Conservation (phyloP, 495 filamentous ascomycete species). For the Letharia lupina region DNA sequence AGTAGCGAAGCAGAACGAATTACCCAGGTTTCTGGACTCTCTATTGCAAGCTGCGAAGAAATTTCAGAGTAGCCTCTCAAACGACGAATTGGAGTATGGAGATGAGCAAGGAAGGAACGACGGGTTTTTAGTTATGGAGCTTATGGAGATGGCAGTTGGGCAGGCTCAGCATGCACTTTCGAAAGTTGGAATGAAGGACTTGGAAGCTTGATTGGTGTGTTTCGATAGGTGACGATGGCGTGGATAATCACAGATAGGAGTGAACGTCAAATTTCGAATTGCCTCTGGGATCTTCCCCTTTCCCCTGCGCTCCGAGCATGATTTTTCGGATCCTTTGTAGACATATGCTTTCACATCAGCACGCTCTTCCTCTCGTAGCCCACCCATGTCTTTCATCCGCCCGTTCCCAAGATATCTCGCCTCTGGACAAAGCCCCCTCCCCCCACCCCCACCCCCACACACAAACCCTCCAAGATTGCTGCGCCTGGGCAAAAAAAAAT, state of each 20-base stretch:
- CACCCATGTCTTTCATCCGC: too few relatives aligned
- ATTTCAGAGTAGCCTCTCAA: not conserved
- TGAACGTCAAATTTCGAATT: not conserved
- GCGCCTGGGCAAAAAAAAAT: not conserved
- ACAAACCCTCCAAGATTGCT: not conserved
- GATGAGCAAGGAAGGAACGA: not conserved
- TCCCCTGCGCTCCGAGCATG: not conserved
- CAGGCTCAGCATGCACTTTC: slow-evolving; percentile 1
- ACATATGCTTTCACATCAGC: too few relatives aligned
- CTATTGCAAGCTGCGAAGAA: not conserved
- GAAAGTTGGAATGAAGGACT: not conserved
- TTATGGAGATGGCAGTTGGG: not conserved
- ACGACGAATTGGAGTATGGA: not conserved
- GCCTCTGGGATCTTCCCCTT: not conserved
- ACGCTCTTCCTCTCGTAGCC: too few relatives aligned
- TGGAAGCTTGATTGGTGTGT: not conserved
- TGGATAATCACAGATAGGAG: not conserved
- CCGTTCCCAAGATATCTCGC: too few relatives aligned
- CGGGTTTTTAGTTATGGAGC: not conserved
- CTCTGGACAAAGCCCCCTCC: not conserved
- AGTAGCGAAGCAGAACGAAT: slow-evolving; percentile 2
- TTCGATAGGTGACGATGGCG: not conserved
- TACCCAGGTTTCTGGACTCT: slow-evolving; percentile 1
- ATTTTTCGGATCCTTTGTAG: too few relatives aligned
- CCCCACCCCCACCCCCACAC: not conserved